phyloP scores from a whole-genome alignment of 176 grass and related monocot genomes.

The Oryza brachyantha region DNA sequence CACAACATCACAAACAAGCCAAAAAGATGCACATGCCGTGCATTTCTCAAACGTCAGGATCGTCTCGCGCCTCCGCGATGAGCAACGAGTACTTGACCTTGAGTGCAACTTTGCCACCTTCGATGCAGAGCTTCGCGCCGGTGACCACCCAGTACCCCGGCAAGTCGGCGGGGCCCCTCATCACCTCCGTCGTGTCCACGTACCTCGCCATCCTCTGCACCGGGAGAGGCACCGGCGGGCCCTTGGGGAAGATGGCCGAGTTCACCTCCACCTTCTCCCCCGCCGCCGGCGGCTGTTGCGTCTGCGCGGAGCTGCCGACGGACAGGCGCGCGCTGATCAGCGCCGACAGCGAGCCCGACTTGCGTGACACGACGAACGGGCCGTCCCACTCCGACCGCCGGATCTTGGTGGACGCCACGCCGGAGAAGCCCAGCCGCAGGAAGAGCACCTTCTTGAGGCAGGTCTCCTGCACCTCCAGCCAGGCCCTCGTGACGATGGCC shows the following conservation, averaged over 20 bases:
- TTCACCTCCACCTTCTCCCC: constrained; percentile 71
- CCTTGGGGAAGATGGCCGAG: constrained; percentile 86
- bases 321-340: constrained; percentile 60
- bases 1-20: not conserved
- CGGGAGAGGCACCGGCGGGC: constrained; percentile 73
- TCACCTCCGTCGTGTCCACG: constrained; percentile 70
- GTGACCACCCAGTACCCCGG: constrained; percentile 93
- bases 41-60: constrained; percentile 33
- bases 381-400: constrained; percentile 86
- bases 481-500: constrained; percentile 75
- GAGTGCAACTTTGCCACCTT: constrained; percentile 64
- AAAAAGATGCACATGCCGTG: not conserved
- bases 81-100: constrained; percentile 90
- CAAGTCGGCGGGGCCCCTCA: constrained; percentile 62
- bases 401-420: constrained; percentile 65
- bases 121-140: constrained; percentile 74
- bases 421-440: constrained; percentile 83
- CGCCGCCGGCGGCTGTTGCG: not conserved
- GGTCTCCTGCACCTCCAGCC: constrained; percentile 82
- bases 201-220: constrained; percentile 76
- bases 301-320: not conserved
- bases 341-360: constrained; percentile 63
- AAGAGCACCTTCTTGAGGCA: constrained; percentile 80
- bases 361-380: constrained; percentile 26
- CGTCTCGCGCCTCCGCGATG: constrained; percentile 42